Base-by-base conservation (phyloP, 106 monocot species). In the Ottelia alismoides region DNA sequence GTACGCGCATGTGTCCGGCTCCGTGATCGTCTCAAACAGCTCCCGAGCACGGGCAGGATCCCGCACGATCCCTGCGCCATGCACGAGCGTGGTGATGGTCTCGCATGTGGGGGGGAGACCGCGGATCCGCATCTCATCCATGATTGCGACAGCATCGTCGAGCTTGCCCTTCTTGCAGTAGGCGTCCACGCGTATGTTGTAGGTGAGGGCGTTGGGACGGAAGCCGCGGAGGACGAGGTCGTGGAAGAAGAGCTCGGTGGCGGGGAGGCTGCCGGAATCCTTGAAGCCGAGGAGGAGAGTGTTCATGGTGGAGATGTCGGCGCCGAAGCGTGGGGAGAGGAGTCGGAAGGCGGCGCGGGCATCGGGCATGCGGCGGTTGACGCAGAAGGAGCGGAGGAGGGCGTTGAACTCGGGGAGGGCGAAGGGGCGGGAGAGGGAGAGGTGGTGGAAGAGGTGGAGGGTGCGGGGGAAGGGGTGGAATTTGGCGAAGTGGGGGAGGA, bases 261-360 rank as follows among this genome's bases (percentile, higher is more conserved):
- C 81, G 2, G 61, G 47, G n/a, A 81, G 14, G 50, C 88, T 32
- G 2, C 83, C 72, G 18, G 88, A 46, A 45, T 78, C 70, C 65
- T 81, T 84, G 73, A 94, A 94, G 2, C 93, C 93, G 17, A 94
- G 55, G 20, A 94, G 71, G 26, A 94, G 74, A 14, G 65, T 78
- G 57, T 94, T 94, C 45, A 94, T 51, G 17, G 69, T 76, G 27
- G 59, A 60, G 1, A 81, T 11, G n/a, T 81, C 61, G 9, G 75
- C 66, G 2, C 72, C 51, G 51, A 75, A 78, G 35, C 68, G 51
- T 45, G 62, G 26, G 71, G 68, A 49, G 27, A 85, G 26, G 20
- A 27, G 72, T 49, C 60, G 75, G 69, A 87, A 87, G 20, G 72
- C 68, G 18, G 78, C 78, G 26, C 77, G 74, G 12, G 94, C 88